Evolutionary conservation across 345 rosid genomes (phyloP).

Genomic region (Salix koriyanagi): DNA sequence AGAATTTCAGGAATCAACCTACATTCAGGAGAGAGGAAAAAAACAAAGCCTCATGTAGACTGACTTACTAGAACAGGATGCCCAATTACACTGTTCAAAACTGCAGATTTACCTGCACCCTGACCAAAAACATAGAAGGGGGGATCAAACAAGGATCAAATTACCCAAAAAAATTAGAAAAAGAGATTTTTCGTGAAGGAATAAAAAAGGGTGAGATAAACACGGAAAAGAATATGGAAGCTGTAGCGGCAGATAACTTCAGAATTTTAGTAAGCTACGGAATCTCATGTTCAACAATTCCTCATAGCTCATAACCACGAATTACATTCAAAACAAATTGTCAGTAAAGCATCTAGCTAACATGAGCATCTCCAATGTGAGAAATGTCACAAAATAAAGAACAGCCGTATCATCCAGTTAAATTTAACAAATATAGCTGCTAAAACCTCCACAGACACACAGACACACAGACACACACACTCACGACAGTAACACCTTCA

Average conservation of each 20-base stretch:
- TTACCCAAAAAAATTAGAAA: neutral
- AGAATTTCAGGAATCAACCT: neutral
- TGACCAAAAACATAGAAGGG: slow-evolving; percentile 20
- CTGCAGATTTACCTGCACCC: slow-evolving; percentile 99
- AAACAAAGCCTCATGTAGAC: neutral
- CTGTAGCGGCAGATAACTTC: neutral
- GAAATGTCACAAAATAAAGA: neutral
- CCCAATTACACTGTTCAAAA: slow-evolving; percentile 86
- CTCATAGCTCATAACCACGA: neutral
- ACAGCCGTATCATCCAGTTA: neutral
- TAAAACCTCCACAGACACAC: neutral
- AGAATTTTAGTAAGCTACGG: neutral
- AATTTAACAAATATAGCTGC: neutral
- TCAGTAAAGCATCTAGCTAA: neutral
- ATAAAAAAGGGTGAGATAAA: too few species aligned
- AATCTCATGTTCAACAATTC: neutral
- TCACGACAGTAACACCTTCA: neutral
- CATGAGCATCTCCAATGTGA: neutral
- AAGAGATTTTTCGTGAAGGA: too few species aligned
- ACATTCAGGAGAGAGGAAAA: neutral
- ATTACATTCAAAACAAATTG: neutral
- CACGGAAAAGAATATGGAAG: neutral
- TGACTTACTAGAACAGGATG: slow-evolving; percentile 85
- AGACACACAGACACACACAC: neutral
- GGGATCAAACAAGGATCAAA: neutral